Conservation (phyloP, 352 stramenopile species). For the Pilasporangium apinafurcum region DNA sequence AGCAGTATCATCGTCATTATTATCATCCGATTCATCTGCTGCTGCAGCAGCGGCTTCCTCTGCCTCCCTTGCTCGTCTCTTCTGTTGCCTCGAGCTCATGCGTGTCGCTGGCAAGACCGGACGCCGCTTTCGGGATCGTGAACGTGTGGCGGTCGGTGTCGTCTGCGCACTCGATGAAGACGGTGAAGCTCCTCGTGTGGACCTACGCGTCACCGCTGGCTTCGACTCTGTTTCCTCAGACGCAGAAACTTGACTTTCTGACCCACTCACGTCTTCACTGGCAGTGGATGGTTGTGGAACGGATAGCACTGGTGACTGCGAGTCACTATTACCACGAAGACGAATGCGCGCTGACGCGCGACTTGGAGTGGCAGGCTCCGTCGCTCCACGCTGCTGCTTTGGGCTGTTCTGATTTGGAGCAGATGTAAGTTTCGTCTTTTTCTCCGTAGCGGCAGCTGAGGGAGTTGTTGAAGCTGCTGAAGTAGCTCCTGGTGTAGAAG, state of each 20-base stretch:
- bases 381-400: conserved; percentile 3
- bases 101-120: conserved; percentile 45
- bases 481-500: neutral
- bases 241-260: conserved; percentile 50
- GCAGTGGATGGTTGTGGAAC: conserved; percentile 14
- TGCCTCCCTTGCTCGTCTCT: conserved; percentile 32
- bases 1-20: conserved; percentile 10
- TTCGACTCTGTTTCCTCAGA: conserved; percentile 42
- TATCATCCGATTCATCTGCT: conserved; percentile 5
- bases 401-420: conserved; percentile 6
- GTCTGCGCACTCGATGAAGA: conserved; percentile 8
- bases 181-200: conserved; percentile 4
- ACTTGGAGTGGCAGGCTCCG: conserved; percentile 26
- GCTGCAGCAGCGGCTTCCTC: conserved; percentile 13
- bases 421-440: neutral
- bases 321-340: conserved; percentile 38
- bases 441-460: neutral
- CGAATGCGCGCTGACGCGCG: conserved; percentile 47
- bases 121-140: conserved; percentile 33
- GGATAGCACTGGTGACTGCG: no score
- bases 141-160: conserved; percentile 20
- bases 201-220: conserved; percentile 7
- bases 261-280: conserved; percentile 47
- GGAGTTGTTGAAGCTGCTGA: conserved; percentile 1
- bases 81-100: conserved; percentile 61